Evolutionary conservation across 2,329 filamentous ascomycete species (phyloP), one percentile per base, ranked within the genome.

Genomic region (Penicillium italicum): DNA sequence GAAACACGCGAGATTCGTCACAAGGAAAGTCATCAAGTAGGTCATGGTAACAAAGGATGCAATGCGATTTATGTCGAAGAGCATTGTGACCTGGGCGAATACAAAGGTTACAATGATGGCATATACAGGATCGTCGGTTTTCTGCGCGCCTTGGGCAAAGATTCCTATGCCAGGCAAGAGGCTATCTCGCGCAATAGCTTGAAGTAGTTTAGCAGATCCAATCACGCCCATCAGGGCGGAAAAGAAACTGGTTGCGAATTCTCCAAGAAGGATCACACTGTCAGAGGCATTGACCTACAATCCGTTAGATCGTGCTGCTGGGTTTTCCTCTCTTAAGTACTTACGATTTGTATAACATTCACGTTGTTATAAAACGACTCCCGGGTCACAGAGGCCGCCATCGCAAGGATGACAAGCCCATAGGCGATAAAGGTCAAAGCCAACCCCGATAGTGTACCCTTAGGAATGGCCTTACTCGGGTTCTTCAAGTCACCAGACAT

Each of bases 1-100:
- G 65, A 96, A 95, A 63, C 90, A 95, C 7, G 91, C 91, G 9
- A 95, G 74, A 61, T 96, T 95, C 73, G 90, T 94, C 38, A 93
- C 89, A 48, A 95, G 83, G 67, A 95, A 96, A 0, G 91, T 96
- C 87, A 95, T 93, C 67, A 94, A 84, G 69, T 94, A 95, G 16
- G 89, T 89, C 89, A 95, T 95, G 2, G 91, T 93, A 43, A 95
- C 90, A 55, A 95, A 85, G 0, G 90, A 93, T 6, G 91, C 91
- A 64, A 96, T 95, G 67, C 90, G 88, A 69, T 96, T 94, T 62
- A 96, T 83, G 66, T 95, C 85, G 42, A 89, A 88, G 48, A 96
- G 82, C 73, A 95, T 87, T 0, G 90, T 90, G 28, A 92, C 61
- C 68, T 96, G 91, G 0, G 90, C 86, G 53, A 93, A 82, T 4